Percentiles rank a stretch among this genome's conserved stretches.
Conservation (phyloP, 2,329 filamentous ascomycete genomes). For the Alternaria postmessia region DNA sequence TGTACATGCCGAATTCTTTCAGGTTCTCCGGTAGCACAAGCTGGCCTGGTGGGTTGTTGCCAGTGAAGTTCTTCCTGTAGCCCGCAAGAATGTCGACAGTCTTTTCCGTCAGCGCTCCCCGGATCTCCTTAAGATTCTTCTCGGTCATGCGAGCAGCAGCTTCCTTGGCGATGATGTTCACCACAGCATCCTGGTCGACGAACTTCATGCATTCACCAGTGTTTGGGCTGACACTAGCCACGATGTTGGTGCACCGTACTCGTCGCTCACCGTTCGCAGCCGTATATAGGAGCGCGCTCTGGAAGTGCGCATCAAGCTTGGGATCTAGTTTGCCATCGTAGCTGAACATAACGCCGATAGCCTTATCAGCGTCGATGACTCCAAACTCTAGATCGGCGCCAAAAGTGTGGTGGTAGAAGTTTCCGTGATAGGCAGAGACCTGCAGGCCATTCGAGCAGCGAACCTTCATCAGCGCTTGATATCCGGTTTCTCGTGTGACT, state of each 20-base stretch:
- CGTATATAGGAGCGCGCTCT: conserved; percentile 92
- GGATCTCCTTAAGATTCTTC: conserved; percentile 82
- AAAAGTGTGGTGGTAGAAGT: conserved; percentile 95
- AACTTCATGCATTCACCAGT: conserved; percentile 87
- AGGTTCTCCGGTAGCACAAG: conserved; percentile 94
- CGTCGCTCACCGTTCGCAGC: conserved; percentile 87
- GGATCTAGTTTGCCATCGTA: conserved; percentile 98
- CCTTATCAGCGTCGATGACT: conserved; percentile 90
- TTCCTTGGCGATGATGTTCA: conserved; percentile 89
- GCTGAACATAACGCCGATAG: conserved; percentile 86
- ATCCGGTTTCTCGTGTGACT: conserved; percentile 89
- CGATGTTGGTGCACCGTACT: conserved; percentile 91
- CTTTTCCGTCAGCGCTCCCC: conserved; percentile 84
- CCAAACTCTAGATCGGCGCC: conserved; percentile 95
- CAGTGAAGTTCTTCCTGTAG: conserved; percentile 92
- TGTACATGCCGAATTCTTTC: conserved; percentile 97
- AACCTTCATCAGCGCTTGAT: conserved; percentile 97
- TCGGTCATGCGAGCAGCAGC: conserved; percentile 85
- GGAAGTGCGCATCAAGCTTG: conserved; percentile 97
- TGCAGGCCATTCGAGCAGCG: conserved; percentile 96
- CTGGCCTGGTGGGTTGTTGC: conserved; percentile 86
- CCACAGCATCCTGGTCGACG: conserved; percentile 93
- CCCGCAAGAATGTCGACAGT: conserved; percentile 90
- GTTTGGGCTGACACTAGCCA: conserved; percentile 88
- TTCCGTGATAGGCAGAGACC: conserved; percentile 91